A percentile compares a stretch with the other conserved stretches of the same genome.
phyloP scores from a whole-genome alignment of 2,329 filamentous ascomycete genomes.

The Ascochyta koolunga region DNA sequence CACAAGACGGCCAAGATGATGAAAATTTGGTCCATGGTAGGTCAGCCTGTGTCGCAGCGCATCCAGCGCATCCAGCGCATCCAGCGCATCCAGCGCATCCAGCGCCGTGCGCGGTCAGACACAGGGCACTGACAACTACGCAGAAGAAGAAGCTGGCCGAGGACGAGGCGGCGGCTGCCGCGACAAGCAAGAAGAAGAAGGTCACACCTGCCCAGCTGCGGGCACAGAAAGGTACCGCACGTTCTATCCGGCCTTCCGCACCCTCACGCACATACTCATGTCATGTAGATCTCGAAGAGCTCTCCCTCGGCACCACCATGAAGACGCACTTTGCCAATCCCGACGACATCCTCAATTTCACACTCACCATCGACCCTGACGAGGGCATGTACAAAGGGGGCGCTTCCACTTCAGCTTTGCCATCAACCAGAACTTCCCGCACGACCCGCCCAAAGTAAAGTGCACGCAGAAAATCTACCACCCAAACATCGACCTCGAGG shows the following conservation, averaged over 20 bases:
- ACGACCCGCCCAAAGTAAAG: slow-evolving; percentile 96
- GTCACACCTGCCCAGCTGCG: slow-evolving; percentile 94
- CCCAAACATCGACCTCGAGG: slow-evolving; percentile 96
- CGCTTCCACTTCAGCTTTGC: slow-evolving; percentile 88
- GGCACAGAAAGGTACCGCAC: slow-evolving; percentile 82
- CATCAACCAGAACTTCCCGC: slow-evolving; percentile 94
- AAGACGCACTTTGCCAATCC: slow-evolving; percentile 80
- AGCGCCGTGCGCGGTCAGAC: background rate
- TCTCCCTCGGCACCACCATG: slow-evolving; percentile 80
- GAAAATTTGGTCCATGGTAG: slow-evolving; percentile 99
- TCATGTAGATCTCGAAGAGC: slow-evolving; percentile 74
- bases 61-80: too few species aligned
- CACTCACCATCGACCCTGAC: slow-evolving; percentile 80
- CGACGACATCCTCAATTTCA: slow-evolving; percentile 86
- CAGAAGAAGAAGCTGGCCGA: slow-evolving; percentile 93
- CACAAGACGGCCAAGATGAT: slow-evolving; percentile 71
- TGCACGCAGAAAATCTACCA: slow-evolving; percentile 99
- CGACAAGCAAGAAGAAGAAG: slow-evolving; percentile 92
- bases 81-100: too few species aligned
- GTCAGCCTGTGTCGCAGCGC: slow-evolving; percentile 27
- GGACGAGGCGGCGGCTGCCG: slow-evolving; percentile 83
- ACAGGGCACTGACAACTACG: slow-evolving; percentile 31
- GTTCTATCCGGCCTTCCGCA: background rate
- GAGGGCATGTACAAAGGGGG: slow-evolving; percentile 90
- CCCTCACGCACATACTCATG: slow-evolving; percentile 15